phyloP scores from a whole-genome alignment of 2,329 filamentous ascomycete species.

The Rhytidhysteron rufulum region DNA sequence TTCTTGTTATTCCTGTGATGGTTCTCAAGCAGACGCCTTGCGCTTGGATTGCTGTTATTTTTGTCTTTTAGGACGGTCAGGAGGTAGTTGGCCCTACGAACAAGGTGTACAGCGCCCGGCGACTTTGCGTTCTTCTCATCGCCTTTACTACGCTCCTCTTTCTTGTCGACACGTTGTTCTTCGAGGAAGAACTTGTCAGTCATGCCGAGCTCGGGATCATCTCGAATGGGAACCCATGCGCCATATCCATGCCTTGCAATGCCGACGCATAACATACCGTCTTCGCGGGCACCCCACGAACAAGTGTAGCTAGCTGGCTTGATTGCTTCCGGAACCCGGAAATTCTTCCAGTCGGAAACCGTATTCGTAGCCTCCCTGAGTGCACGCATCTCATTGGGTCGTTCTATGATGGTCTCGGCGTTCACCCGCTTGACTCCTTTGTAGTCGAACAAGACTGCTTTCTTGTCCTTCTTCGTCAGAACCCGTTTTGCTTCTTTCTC shows the following conservation, averaged over 20 bases:
- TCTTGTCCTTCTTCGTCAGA: slow-evolving; percentile 94
- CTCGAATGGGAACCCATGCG: slow-evolving; percentile 90
- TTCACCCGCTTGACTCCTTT: slow-evolving; percentile 92
- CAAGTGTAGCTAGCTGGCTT: slow-evolving; percentile 91
- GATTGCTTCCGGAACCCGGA: slow-evolving; percentile 84
- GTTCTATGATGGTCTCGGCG: slow-evolving; percentile 89
- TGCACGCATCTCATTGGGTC: slow-evolving; percentile 82
- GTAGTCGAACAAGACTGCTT: slow-evolving; percentile 93
- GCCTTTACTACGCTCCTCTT: slow-evolving; percentile 79
- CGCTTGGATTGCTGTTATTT: slow-evolving; percentile 65
- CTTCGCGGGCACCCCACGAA: slow-evolving; percentile 86
- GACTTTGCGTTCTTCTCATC: slow-evolving; percentile 74
- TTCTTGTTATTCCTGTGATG: slow-evolving; percentile 96
- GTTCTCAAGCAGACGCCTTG: slow-evolving; percentile 80
- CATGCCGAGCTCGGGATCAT: slow-evolving; percentile 82
- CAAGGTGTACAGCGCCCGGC: slow-evolving; percentile 93
- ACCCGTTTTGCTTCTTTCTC: slow-evolving; percentile 73
- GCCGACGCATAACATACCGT: slow-evolving; percentile 94
- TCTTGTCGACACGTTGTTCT: slow-evolving; percentile 97
- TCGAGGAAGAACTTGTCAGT: slow-evolving; percentile 92
- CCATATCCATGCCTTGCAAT: slow-evolving; percentile 93
- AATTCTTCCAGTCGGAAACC: slow-evolving; percentile 67
- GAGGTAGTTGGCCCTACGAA: slow-evolving; percentile 90
- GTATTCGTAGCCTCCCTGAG: slow-evolving; percentile 68
- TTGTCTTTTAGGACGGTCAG: slow-evolving; percentile 92